These are phyloP conservation scores for Sordariomycetes sp. DNA, from an alignment of 2,329 filamentous ascomycete species.

Conservation along the genomic window DNA sequence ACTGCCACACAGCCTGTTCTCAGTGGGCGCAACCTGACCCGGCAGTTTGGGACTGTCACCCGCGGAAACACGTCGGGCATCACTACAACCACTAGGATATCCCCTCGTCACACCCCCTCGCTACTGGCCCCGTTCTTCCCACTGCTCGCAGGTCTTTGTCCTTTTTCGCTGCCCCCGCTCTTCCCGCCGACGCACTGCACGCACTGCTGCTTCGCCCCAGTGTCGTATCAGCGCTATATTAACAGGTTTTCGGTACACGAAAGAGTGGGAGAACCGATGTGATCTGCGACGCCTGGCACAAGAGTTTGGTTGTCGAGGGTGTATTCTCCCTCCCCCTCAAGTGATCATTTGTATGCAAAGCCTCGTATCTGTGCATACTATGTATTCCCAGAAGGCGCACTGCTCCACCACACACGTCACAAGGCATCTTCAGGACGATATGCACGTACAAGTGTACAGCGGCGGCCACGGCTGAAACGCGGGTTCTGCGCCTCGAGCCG, in stretches of 20 bases:
- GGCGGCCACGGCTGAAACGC: not conserved
- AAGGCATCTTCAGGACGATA: not conserved
- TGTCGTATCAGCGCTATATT: not conserved
- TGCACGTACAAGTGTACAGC: not conserved
- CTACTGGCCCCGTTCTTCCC: not conserved
- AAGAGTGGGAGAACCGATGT: not conserved
- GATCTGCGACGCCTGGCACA: not conserved
- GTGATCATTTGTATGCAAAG: not conserved
- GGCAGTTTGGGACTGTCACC: slow-evolving; percentile 1
- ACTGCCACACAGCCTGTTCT: not conserved
- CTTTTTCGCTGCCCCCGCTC: not conserved
- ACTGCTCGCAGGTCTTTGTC: not conserved
- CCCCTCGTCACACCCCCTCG: not conserved
- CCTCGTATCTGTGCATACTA: not conserved
- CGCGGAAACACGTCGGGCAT: not conserved
- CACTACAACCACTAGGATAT: not conserved
- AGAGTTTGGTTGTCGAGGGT: not conserved
- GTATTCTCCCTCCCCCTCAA: not conserved
- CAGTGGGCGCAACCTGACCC: not conserved
- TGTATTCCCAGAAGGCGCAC: not conserved
- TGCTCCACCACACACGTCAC: not conserved
- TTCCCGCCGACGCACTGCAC: not conserved
- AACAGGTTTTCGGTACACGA: not conserved
- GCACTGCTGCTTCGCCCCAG: not conserved
- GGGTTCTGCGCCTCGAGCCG: not conserved